Percentiles rank a stretch among this genome's conserved stretches.
These are phyloP conservation scores for Saccharomyces hybrid DNA, from an alignment of 1,139 yeast species.

Conservation along the genomic window DNA sequence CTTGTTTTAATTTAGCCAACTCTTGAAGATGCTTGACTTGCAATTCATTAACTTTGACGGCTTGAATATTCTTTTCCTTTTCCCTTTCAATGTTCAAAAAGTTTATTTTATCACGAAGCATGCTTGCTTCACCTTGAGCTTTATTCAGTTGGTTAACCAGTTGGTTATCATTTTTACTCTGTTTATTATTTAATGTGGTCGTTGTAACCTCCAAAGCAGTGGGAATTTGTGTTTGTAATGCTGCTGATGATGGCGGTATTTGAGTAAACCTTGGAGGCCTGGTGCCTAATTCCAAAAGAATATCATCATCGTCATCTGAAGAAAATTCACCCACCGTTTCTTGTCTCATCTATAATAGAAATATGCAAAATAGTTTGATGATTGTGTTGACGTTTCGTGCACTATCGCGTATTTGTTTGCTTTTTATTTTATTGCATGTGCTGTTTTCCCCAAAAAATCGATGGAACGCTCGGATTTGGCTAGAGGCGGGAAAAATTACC, in stretches of 20 bases:
- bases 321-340: not conserved
- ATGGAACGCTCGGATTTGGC: not conserved
- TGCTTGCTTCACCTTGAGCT: conserved; percentile 73
- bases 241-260: conserved; percentile 2
- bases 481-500: not conserved
- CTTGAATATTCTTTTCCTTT: conserved; percentile 31
- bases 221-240: not conserved
- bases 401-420: not conserved
- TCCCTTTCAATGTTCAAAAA: conserved; percentile 37
- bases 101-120: conserved; percentile 57
- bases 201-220: not conserved
- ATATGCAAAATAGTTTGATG: not conserved
- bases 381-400: not conserved
- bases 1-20: conserved; percentile 37
- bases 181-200: not conserved
- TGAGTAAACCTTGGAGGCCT: conserved; percentile 20
- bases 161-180: not conserved
- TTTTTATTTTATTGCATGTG: not conserved
- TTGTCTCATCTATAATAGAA: not conserved
- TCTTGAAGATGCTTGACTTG: conserved; percentile 40
- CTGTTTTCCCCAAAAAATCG: not conserved
- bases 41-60: conserved; percentile 39
- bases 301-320: conserved; percentile 24
- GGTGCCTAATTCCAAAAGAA: conserved; percentile 22
- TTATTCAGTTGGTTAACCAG: conserved; percentile 32